phyloP scores from a whole-genome alignment of 805 yeast species.

The Millerago galiae region DNA sequence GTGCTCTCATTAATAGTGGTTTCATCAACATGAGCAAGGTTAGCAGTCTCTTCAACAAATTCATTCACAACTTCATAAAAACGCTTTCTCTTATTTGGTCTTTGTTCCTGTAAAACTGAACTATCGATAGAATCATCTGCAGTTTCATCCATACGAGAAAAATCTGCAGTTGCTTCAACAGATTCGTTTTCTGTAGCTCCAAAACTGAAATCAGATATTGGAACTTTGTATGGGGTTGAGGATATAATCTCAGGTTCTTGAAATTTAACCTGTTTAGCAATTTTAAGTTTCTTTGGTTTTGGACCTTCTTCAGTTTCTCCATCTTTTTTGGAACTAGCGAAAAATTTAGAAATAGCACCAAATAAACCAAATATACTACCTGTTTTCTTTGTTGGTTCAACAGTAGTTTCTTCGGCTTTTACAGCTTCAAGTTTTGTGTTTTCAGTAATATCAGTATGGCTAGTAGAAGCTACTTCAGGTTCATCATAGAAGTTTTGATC shows the following conservation, averaged over 20 bases:
- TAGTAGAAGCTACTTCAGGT: background rate
- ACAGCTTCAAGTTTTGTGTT: background rate
- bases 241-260: background rate
- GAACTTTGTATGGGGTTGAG: background rate
- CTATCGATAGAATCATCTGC: background rate
- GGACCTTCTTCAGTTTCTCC: background rate
- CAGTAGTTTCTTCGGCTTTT: background rate
- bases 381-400: background rate
- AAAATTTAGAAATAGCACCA: background rate
- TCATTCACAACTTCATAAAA: conserved; percentile 6
- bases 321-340: background rate
- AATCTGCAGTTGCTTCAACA: conserved; percentile 3
- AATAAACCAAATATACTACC: background rate
- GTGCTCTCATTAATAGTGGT: background rate
- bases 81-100: background rate
- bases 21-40: conserved; percentile 1
- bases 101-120: background rate
- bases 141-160: conserved; percentile 1
- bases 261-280: background rate
- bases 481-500: conserved; percentile 1
- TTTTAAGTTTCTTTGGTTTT: background rate
- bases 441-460: background rate
- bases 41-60: conserved; percentile 2
- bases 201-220: conserved; percentile 1
- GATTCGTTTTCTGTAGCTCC: conserved; percentile 5